These are phyloP conservation scores for Pseudoturritis turrita DNA, from an alignment of 345 rosid species.

Conservation along the genomic window DNA sequence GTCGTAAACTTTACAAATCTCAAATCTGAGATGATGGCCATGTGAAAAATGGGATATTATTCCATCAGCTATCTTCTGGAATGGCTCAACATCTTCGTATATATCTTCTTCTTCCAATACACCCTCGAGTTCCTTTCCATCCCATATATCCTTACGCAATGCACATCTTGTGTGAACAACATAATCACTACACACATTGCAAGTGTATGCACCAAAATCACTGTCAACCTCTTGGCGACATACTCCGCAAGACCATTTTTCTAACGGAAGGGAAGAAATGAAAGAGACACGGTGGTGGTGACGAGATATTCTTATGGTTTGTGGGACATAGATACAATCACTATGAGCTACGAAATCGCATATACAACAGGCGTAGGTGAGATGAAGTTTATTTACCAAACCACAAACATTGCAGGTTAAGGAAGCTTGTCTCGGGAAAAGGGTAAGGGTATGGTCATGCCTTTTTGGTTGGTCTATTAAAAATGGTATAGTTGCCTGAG, in stretches of 20 bases:
- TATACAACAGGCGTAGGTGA: not conserved
- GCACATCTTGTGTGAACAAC: slow-evolving; percentile 16
- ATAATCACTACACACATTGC: not conserved
- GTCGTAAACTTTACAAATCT: not conserved
- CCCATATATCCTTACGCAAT: not conserved
- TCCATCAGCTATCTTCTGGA: not conserved
- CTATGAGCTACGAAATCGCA: not conserved
- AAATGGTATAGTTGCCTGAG: not conserved
- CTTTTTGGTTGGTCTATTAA: not conserved
- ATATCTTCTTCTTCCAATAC: not conserved
- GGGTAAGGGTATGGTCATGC: not conserved
- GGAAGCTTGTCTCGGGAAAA: not conserved
- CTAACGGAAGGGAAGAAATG: not conserved
- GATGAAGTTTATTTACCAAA: not conserved
- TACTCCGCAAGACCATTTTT: not conserved
- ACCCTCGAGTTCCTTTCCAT: not conserved
- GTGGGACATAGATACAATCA: not conserved
- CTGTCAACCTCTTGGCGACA: not conserved
- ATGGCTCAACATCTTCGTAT: not conserved
- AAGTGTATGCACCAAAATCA: slow-evolving; percentile 1
- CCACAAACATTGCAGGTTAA: not conserved
- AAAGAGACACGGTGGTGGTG: not conserved
- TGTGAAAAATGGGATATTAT: slow-evolving; percentile 3
- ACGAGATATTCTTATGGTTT: not conserved
- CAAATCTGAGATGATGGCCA: not conserved